phyloP scores from a whole-genome alignment of 148 eudicot genomes.

The Fagopyrum tataricum region DNA sequence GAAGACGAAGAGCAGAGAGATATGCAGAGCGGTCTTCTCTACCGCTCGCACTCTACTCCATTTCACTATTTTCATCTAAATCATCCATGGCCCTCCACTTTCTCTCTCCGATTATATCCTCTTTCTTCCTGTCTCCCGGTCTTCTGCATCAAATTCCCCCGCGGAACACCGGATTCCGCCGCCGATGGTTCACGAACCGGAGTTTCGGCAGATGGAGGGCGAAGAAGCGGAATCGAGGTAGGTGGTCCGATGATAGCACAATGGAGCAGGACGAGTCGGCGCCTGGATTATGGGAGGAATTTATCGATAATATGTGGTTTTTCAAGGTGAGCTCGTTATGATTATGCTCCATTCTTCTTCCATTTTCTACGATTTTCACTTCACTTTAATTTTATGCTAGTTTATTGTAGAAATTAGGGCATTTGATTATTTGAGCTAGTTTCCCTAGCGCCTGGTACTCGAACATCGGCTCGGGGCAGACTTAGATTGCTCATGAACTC shows the following conservation, averaged over 20 bases:
- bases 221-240: conserved; percentile 14
- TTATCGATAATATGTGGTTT: conserved; percentile 46
- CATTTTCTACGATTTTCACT: not conserved
- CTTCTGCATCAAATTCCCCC: not conserved
- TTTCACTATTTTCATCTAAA: not conserved
- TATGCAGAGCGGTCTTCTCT: conserved; percentile 10
- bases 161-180: not conserved
- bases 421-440: not conserved
- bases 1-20: not conserved
- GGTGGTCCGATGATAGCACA: conserved; percentile 20
- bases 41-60: conserved; percentile 9
- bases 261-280: conserved; percentile 18
- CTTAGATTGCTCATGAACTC: not conserved
- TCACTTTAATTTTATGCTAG: not conserved
- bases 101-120: not conserved
- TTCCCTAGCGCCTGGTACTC: too few relatives aligned
- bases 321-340: conserved; percentile 31
- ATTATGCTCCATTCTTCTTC: not conserved
- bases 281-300: conserved; percentile 31
- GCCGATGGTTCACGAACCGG: not conserved
- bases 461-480: too few relatives aligned
- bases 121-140: not conserved
- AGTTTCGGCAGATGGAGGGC: conserved; percentile 7
- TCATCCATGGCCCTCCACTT: conserved; percentile 14
- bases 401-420: not conserved